Evolutionary conservation across 495 filamentous ascomycete species (phyloP).

Genomic region (Cercophora scortea): DNA sequence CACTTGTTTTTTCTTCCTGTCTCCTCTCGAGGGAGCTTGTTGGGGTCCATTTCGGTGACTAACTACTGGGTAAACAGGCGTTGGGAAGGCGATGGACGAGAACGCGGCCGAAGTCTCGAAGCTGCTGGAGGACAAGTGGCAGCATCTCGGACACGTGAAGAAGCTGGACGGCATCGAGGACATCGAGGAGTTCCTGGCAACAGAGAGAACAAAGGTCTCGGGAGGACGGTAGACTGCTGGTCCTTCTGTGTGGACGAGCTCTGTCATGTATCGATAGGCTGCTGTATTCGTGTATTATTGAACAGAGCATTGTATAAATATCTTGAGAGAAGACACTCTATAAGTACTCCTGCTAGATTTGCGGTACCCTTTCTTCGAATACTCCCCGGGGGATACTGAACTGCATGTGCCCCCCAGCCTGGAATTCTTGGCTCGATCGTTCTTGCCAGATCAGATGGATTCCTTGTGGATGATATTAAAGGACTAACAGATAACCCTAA

Average conservation of each 20-base stretch:
- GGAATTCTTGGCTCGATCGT: no score
- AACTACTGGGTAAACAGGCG: conserved; percentile 38
- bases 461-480: no score
- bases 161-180: conserved; percentile 41
- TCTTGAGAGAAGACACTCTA: no score
- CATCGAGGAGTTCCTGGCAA: conserved; percentile 47
- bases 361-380: no score
- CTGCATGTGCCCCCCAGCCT: no score
- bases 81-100: conserved; percentile 58
- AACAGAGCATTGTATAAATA: no score
- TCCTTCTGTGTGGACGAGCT: conserved; percentile 6
- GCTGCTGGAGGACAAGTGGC: conserved; percentile 53
- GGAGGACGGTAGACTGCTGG: conserved; percentile 18
- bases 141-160: conserved; percentile 53
- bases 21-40: neutral
- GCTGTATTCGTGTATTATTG: no score
- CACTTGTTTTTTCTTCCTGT: neutral
- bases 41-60: neutral
- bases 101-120: conserved; percentile 50
- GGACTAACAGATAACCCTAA: no score
- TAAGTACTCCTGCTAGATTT: no score
- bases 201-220: conserved; percentile 35
- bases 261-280: neutral
- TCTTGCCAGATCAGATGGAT: no score
- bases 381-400: no score